These are phyloP conservation scores for Colletotrichum karsti DNA, from an alignment of 2,329 filamentous ascomycete species.

Conservation along the genomic window DNA sequence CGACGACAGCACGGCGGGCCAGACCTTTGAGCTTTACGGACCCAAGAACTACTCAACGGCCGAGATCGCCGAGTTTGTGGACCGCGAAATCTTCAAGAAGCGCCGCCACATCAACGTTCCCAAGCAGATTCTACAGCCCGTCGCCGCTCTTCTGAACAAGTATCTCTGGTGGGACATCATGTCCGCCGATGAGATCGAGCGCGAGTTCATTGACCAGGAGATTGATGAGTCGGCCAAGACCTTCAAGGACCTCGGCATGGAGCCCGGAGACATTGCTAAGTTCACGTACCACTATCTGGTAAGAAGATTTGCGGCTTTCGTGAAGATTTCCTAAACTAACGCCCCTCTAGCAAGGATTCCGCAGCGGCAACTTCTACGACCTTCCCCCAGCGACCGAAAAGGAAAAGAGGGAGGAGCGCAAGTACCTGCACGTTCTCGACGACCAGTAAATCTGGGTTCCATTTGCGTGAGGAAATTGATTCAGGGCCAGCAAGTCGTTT, in stretches of 20 bases:
- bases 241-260: constrained; percentile 91
- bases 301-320: constrained; percentile 46
- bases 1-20: constrained; percentile 87
- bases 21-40: constrained; percentile 95
- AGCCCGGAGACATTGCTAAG: constrained; percentile 85
- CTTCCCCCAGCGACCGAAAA: constrained; percentile 93
- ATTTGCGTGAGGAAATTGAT: constrained; percentile 31
- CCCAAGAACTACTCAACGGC: constrained; percentile 91
- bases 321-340: constrained; percentile 38
- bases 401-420: constrained; percentile 94
- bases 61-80: constrained; percentile 87
- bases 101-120: constrained; percentile 92
- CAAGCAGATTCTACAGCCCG: constrained; percentile 79
- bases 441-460: constrained; percentile 60
- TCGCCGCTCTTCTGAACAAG: constrained; percentile 80
- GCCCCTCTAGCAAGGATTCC: constrained; percentile 79
- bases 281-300: constrained; percentile 95
- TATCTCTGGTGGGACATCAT: constrained; percentile 88
- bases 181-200: constrained; percentile 86
- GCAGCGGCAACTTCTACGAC: constrained; percentile 89
- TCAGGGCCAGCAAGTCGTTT: constrained; percentile 23
- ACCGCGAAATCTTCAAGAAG: constrained; percentile 91
- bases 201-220: constrained; percentile 90
- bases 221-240: constrained; percentile 95
- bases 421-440: constrained; percentile 94